Conservation (phyloP, 1,284 basidiomycete species). For the Pterulicium gracile region DNA sequence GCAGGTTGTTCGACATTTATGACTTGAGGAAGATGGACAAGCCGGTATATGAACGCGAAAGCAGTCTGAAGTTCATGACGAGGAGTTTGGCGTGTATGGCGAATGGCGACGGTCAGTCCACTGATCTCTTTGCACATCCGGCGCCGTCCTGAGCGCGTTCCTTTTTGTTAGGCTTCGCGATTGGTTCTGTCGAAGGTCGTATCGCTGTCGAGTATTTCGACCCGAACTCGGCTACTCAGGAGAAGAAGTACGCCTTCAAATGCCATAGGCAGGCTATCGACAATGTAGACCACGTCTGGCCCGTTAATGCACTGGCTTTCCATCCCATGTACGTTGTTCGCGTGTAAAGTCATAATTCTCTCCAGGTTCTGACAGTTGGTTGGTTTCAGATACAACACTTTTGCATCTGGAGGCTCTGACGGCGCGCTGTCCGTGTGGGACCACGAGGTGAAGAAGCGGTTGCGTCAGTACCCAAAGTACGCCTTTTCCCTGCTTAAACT, state of each 20-base stretch:
- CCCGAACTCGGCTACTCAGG: constrained; percentile 62
- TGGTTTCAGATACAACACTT: constrained; percentile 72
- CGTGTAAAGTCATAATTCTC: constrained; percentile 4
- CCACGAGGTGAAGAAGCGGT: constrained; percentile 90
- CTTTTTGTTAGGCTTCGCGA: constrained; percentile 68
- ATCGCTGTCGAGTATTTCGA: constrained; percentile 98
- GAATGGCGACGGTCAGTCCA: constrained; percentile 71
- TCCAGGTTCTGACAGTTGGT: constrained; percentile 3
- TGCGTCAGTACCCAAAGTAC: constrained; percentile 83
- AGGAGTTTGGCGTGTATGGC: constrained; percentile 85
- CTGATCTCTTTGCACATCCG: constrained; percentile 2
- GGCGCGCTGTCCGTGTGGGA: constrained; percentile 93
- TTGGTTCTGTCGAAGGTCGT: constrained; percentile 88
- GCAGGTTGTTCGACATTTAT: constrained; percentile 80
- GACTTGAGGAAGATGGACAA: constrained; percentile 68
- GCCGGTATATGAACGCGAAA: constrained; percentile 76
- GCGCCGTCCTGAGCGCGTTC: not conserved
- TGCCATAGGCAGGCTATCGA: constrained; percentile 88
- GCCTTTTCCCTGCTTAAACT: constrained; percentile 56
- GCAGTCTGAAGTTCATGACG: constrained; percentile 93
- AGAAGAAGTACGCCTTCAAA: constrained; percentile 88
- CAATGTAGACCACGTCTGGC: constrained; percentile 96
- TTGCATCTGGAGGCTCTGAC: constrained; percentile 91
- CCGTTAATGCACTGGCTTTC: constrained; percentile 91
- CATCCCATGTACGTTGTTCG: constrained; percentile 61